These are phyloP conservation scores for Leucocoprinus leucothites DNA, from an alignment of 768 basidiomycete genomes.

Conservation along the genomic window DNA sequence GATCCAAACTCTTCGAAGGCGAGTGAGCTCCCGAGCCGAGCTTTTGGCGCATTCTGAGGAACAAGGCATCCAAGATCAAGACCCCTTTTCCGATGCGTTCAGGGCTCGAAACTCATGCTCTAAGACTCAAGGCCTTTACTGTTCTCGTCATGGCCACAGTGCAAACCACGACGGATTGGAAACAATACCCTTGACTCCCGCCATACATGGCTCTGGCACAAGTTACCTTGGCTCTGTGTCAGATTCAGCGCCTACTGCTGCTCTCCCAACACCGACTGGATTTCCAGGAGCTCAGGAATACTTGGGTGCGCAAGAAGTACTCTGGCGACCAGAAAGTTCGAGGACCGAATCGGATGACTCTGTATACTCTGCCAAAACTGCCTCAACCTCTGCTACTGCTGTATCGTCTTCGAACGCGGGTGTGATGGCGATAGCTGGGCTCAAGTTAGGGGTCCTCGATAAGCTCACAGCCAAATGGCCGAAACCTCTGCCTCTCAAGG, in stretches of 20 bases:
- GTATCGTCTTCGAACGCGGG: background rate
- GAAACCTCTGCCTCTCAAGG: constrained; percentile 31
- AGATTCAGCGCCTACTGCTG: too few species aligned
- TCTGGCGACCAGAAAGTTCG: background rate
- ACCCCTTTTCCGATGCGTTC: background rate
- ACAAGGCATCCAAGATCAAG: background rate
- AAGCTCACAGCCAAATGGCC: constrained; percentile 56
- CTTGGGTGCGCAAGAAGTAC: background rate
- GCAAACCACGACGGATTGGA: background rate
- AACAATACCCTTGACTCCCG: background rate
- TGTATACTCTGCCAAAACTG: background rate
- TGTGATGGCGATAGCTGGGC: background rate
- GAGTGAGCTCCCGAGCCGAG: background rate
- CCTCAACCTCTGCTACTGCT: background rate
- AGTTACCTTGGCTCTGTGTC: background rate
- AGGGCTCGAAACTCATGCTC: background rate
- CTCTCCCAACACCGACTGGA: background rate
- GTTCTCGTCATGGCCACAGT: background rate
- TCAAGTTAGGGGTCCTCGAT: constrained; percentile 28
- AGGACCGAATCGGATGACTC: background rate
- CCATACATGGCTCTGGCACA: background rate
- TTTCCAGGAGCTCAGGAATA: background rate
- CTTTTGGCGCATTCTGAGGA: background rate
- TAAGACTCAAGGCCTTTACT: background rate
- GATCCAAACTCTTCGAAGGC: background rate